Base-by-base conservation (phyloP, 495 filamentous ascomycete species). In the Penicillium bialowiezense region DNA sequence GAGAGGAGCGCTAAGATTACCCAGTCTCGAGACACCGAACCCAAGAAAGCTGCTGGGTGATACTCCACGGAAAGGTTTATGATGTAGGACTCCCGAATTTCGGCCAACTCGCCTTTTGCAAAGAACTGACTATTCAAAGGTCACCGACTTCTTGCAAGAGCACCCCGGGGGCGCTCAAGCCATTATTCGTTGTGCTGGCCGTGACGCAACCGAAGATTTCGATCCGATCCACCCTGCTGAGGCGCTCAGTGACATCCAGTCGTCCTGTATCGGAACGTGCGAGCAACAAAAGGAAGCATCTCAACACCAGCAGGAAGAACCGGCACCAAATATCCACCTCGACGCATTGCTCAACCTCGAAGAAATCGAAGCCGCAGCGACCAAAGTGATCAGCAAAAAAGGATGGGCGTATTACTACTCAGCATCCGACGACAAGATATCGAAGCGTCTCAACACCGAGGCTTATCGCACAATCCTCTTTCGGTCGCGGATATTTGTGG, bases 351-450 rank as follows among this genome's bases (percentile, higher is more conserved):
- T 41, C 3, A 55, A 50, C 10, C 14, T 55, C 2, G 41, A 87
- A 50, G 88, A 91, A 63, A 88, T 91, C 67, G 78, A 81, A 53
- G 24, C 59, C n/a, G 76, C 78, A 8, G 86, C 87, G 3, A 59
- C 64, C 13, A 63, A 66, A 6, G 76, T 71, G 26, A 65, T 87
- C 23, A 73, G 74, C 13, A 61, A 73, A 9, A 91, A 89, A 60
- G 76, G 87, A 37, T 86, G 82, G 77, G 87, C 87, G 0, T 92
- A 87, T 63, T 80, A 85, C 55, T 83, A 80, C 28, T 84, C 82
- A 7, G 87, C 86, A 5, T 88, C 88, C 1, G 88, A 84, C 3
- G 86, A 90, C 60, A 68, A 79, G 0, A 55, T 83, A 44, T 84
- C 87, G 0, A 74, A 77, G 43, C 50, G 67, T 3, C 64, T 70